phyloP scores from a whole-genome alignment of 1,284 basidiomycete species.

The Sutorius eximius region DNA sequence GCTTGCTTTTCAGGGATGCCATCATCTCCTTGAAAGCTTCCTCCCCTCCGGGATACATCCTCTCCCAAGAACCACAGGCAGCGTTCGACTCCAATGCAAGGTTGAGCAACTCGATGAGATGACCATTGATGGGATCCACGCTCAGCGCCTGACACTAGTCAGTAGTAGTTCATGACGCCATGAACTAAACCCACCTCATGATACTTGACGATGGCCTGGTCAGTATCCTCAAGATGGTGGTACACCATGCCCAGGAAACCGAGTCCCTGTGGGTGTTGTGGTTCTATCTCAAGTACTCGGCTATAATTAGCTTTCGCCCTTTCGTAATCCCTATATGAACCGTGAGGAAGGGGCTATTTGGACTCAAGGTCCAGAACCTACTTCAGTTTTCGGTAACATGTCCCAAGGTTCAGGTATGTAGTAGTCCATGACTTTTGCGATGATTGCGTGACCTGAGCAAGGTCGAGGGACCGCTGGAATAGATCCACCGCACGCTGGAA shows the following conservation, averaged over 20 bases:
- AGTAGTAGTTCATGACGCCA: constrained; percentile 1
- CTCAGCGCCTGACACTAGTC: constrained; percentile 63
- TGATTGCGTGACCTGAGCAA: constrained; percentile 81
- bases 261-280: constrained; percentile 74
- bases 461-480: constrained; percentile 71
- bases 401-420: constrained; percentile 89
- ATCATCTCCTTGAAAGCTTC: constrained; percentile 39
- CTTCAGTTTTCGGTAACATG: constrained; percentile 79
- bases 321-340: constrained; percentile 54
- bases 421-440: constrained; percentile 82
- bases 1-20: constrained; percentile 37
- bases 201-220: constrained; percentile 82
- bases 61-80: constrained; percentile 32
- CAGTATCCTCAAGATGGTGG: constrained; percentile 70
- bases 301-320: constrained; percentile 73
- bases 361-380: constrained; percentile 37
- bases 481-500: constrained; percentile 68
- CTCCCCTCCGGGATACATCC: constrained; percentile 37
- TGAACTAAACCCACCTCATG: constrained; percentile 66
- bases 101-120: constrained; percentile 83
- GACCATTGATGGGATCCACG: constrained; percentile 83
- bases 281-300: constrained; percentile 78
- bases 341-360: constrained; percentile 6
- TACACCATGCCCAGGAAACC: constrained; percentile 84
- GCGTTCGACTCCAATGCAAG: constrained; percentile 69